Evolutionary conservation across 2,329 filamentous ascomycete genomes (phyloP), one percentile per base, ranked within the genome.

Genomic region (Pseudogymnoascus pannorum): DNA sequence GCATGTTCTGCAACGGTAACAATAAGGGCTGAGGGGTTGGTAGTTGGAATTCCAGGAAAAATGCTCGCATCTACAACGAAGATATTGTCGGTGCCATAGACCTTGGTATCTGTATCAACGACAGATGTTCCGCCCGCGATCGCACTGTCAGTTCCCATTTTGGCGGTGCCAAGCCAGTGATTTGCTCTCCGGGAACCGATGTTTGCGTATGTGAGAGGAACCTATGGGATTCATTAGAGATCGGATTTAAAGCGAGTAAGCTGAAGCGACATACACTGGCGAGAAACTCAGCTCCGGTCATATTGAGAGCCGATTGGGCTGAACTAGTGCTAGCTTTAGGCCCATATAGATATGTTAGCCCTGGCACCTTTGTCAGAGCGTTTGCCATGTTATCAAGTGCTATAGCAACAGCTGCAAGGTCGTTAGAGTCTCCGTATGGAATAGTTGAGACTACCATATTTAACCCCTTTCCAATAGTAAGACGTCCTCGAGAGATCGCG

Each of bases 41-140:
- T 84, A 0, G 85, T 86, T 2, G 85, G 79, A 66, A 88, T 82
- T 65, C 87, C 87, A 0, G 87, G 86, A 75, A 88, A 87, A 68
- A 89, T 85, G 63, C 81, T 82, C 0, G 82, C 86, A 67, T 89
- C 86, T 3, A 89, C 83, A 12, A 88, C 81, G 67, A 85, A 87
- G 44, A 88, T 75, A 72, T 88, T 88, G 67, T 87, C 83, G 0
- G 82, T 88, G 40, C 85, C 86, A 67, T 83, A 88, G 6, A 88
- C 84, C 72, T 81, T 83, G 61, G 84, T 81, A 72, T 88, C 76
- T 9, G 77, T 70, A 66, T 88, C 86, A 1, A 88, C 85, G 2
- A 88, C 86, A 1, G 83, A 76, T 5, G 76, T 79, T 14, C 85
- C 84, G 48, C 74, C 75, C 57, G 72, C 65, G 9, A 80, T 78